Base-by-base conservation (phyloP, 1,284 basidiomycete species). In the Moesziomyces parantarcticus region DNA sequence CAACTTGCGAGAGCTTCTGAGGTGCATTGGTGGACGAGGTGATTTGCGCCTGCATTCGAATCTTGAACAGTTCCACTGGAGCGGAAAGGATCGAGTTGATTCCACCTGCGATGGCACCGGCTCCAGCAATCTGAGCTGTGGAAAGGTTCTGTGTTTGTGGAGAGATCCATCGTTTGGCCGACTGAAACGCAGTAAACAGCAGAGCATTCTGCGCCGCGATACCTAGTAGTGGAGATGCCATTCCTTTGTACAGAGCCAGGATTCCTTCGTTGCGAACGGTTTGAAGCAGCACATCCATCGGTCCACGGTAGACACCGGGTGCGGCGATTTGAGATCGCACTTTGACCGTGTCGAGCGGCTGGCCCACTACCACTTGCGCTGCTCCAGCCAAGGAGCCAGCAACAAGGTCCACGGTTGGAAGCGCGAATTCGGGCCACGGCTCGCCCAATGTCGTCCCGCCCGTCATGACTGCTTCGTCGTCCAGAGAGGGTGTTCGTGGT, bases 31-130 rank as follows among this genome's bases (percentile, higher is more conserved):
- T 41, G 3, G 18, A 20, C 5, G 54, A 52, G 7, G 46, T 92
- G 75, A 93, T 94, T 80, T 95, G 92, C 5, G 92, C 94, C 85
- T 98, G 95, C 94, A 97, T 97, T n/a, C 93, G 89, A 47, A 98
- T 93, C 85, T 94, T 93, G 84, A 92, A 92, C 26, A 77, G 43
- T 46, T 79, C 74, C n/a, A 76, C 64, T 18, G 96, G 95, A 83
- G 91, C 92, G 0, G 56, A 56, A 9, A 79, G 88, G 16, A 97
- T 85, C 21, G 94, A 90, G 79, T 98, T 97, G 0, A 88, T 89
- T 0, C 92, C 93, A 16, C 95, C 95, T 0, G 96, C 96, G 87
- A 97, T 92, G 0, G 90, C 89, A 0, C 96, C 96, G 0, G 96
- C 95, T 0, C 89, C 83, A 0, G 93, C 92, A 10, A 89, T 92